These are phyloP conservation scores for Claviceps digitariae DNA, from an alignment of 2,329 filamentous ascomycete species.

Conservation along the genomic window DNA sequence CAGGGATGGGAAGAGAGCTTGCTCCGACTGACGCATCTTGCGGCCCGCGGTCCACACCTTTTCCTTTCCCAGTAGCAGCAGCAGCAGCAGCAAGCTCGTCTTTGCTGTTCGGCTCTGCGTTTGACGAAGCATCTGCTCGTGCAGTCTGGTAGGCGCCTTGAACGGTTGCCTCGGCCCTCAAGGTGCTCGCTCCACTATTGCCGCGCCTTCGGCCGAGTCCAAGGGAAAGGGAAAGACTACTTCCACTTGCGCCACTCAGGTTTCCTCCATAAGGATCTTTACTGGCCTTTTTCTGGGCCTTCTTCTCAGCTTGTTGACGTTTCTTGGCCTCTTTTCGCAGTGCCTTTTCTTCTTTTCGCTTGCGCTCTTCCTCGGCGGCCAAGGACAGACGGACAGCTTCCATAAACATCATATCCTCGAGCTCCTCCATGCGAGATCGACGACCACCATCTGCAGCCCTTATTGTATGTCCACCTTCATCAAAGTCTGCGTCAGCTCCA, in stretches of 20 bases:
- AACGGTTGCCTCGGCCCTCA: slow-evolving; percentile 41
- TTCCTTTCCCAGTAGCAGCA: slow-evolving; percentile 43
- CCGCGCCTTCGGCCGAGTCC: slow-evolving; percentile 44
- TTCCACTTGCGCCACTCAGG: slow-evolving; percentile 39
- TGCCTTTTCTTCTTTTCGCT: slow-evolving; percentile 51
- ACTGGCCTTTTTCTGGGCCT: slow-evolving; percentile 51
- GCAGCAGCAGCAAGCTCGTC: slow-evolving; percentile 11
- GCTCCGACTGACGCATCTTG: slow-evolving; percentile 14
- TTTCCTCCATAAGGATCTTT: slow-evolving; percentile 22
- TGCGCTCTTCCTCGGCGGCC: slow-evolving; percentile 87
- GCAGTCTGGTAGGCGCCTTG: slow-evolving; percentile 26
- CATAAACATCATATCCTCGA: slow-evolving; percentile 98
- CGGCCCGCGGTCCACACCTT: slow-evolving; percentile 46
- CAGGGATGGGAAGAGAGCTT: slow-evolving; percentile 26
- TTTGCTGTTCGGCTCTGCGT: slow-evolving; percentile 16
- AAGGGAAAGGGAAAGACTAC: slow-evolving; percentile 51
- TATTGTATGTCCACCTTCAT: slow-evolving; percentile 10
- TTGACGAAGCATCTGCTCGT: slow-evolving; percentile 12
- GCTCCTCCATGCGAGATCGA: slow-evolving; percentile 58
- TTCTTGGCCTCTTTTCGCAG: slow-evolving; percentile 66
- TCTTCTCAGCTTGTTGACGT: slow-evolving; percentile 71
- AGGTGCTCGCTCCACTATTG: slow-evolving; percentile 45
- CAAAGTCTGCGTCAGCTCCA: slow-evolving; percentile 13
- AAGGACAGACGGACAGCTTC: slow-evolving; percentile 86
- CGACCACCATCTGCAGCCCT: slow-evolving; percentile 15